These are phyloP conservation scores for Penicillium sp. DNA, from an alignment of 2,329 filamentous ascomycete genomes.

Conservation along the genomic window DNA sequence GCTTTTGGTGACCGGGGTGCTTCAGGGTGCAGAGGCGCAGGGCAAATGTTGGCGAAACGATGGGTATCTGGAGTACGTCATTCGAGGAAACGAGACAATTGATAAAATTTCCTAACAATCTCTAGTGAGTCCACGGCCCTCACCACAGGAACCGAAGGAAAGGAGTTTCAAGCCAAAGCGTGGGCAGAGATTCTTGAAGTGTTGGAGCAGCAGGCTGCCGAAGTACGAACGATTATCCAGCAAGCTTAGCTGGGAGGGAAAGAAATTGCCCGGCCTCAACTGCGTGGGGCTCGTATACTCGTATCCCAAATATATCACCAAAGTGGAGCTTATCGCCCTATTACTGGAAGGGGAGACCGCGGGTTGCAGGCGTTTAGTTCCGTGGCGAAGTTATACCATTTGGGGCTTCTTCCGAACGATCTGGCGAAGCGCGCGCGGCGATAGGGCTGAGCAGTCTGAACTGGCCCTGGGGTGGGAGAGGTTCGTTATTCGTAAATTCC, in stretches of 20 bases:
- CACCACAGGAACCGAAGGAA: conserved; percentile 43
- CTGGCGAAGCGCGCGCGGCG: background rate
- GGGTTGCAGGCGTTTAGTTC: background rate
- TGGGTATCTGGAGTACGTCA: conserved; percentile 44
- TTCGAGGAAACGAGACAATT: background rate
- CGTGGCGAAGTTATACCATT: background rate
- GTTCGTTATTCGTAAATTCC: background rate
- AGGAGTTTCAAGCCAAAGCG: conserved; percentile 44
- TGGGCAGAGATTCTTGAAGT: conserved; percentile 51
- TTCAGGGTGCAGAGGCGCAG: conserved; percentile 51
- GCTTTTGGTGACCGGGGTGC: conserved; percentile 50
- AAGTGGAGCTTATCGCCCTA: conserved; percentile 5
- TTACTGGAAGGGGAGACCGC: background rate
- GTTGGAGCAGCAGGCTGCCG: conserved; percentile 35
- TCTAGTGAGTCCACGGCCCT: conserved; percentile 43
- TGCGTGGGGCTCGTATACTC: conserved; percentile 7
- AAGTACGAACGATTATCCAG: conserved; percentile 26
- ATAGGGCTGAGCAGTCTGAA: background rate
- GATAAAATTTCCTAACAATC: conserved; percentile 23
- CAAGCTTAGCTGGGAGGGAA: conserved; percentile 14
- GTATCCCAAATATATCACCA: conserved; percentile 17
- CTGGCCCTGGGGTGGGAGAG: background rate
- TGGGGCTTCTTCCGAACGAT: background rate
- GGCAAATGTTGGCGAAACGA: conserved; percentile 54
- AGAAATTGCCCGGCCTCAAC: background rate